A percentile compares a stretch with the other conserved stretches of the same genome.
Conservation (phyloP, 2,329 filamentous ascomycete species). For the Fusarium caatingaense region DNA sequence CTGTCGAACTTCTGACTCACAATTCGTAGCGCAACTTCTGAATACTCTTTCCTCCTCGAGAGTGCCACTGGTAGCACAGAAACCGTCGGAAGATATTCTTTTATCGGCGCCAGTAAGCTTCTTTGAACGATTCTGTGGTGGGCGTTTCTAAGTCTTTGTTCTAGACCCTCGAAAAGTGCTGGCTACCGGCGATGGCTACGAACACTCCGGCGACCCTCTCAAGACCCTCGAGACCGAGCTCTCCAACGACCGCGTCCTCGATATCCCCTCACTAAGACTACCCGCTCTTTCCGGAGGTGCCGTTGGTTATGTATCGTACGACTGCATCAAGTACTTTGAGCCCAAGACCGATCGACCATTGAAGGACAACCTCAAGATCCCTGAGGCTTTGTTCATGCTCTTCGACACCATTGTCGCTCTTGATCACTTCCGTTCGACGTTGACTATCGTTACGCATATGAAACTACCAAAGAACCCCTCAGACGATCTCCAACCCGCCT, state of each 20-base stretch:
- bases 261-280: conserved; percentile 83
- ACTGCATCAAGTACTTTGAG: conserved; percentile 98
- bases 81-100: conserved; percentile 94
- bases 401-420: conserved; percentile 95
- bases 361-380: conserved; percentile 88
- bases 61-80: conserved; percentile 85
- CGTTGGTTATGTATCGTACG: conserved; percentile 96
- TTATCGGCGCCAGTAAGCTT: conserved; percentile 75
- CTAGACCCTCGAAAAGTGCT: conserved; percentile 79
- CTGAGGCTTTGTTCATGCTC: conserved; percentile 96
- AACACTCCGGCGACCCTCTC: conserved; percentile 84
- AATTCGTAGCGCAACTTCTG: conserved; percentile 59
- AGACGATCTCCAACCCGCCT: conserved; percentile 58
- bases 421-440: conserved; percentile 91
- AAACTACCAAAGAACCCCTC: conserved; percentile 69
- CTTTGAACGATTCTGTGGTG: background rate
- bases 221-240: conserved; percentile 85
- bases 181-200: conserved; percentile 88
- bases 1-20: conserved; percentile 30
- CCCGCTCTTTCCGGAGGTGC: conserved; percentile 91
- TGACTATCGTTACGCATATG: conserved; percentile 94
- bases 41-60: conserved; percentile 94
- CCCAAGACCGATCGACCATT: conserved; percentile 91
- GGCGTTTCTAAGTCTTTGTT: conserved; percentile 21
- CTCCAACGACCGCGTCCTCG: conserved; percentile 79